Evolutionary conservation across 805 yeast species (phyloP).

Genomic region (Wickerhamomyces bisporus): DNA sequence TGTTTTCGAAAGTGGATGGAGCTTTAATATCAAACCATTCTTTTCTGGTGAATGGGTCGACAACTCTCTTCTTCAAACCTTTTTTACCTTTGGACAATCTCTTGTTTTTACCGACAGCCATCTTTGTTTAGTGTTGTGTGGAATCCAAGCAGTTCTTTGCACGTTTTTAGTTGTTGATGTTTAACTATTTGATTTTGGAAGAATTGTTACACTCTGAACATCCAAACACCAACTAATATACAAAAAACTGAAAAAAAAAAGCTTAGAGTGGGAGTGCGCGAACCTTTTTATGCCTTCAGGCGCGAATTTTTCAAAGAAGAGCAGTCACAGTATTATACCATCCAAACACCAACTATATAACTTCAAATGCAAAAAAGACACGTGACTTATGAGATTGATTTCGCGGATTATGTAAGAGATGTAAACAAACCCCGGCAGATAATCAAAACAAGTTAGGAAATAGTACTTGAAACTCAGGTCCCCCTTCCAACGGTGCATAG

Average conservation of each 20-base stretch:
- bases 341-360: slow-evolving; percentile 2
- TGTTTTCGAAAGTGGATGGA: slow-evolving; percentile 97
- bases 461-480: too few species aligned
- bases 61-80: slow-evolving; percentile 98
- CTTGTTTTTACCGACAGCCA: slow-evolving; percentile 88
- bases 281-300: background rate
- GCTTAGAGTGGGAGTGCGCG: background rate
- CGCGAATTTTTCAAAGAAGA: background rate
- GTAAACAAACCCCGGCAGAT: slow-evolving; percentile 8
- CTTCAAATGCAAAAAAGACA: too few species aligned
- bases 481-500: too few species aligned
- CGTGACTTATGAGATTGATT: too few species aligned
- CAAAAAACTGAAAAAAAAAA: background rate
- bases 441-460: background rate
- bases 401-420: slow-evolving; percentile 12
- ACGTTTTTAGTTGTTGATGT: background rate
- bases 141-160: background rate
- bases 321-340: slow-evolving; percentile 1
- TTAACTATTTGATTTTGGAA: slow-evolving; percentile 1
- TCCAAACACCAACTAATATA: background rate
- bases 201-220: slow-evolving; percentile 1
- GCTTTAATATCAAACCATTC: slow-evolving; percentile 99
- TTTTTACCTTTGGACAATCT: slow-evolving; percentile 85
- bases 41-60: slow-evolving; percentile 99
- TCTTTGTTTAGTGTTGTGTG: slow-evolving; percentile 18